Conservation (phyloP, 2,329 filamentous ascomycete species). For the Fusarium duplospermum region DNA sequence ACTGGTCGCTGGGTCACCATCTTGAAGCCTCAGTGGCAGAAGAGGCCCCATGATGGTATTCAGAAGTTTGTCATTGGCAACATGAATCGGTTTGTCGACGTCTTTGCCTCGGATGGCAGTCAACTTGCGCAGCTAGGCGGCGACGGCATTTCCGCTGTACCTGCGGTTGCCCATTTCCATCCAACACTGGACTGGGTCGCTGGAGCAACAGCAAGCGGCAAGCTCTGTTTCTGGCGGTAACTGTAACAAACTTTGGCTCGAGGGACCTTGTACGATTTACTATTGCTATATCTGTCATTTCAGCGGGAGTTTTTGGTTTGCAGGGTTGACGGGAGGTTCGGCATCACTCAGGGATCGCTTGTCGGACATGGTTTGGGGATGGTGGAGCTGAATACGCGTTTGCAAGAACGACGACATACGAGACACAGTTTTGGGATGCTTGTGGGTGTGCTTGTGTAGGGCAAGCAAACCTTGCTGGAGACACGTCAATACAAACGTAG, state of each 20-base stretch:
- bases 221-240: conserved; percentile 90
- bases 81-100: conserved; percentile 97
- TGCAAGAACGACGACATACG: background rate
- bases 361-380: background rate
- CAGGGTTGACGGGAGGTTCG: background rate
- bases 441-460: background rate
- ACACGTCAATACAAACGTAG: conserved; percentile 2
- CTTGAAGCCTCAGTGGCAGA: conserved; percentile 87
- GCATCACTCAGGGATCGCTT: conserved; percentile 9
- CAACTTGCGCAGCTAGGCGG: conserved; percentile 90
- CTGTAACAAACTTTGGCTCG: background rate
- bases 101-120: conserved; percentile 84
- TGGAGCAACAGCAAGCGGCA: conserved; percentile 90
- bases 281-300: conserved; percentile 9
- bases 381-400: conserved; percentile 7
- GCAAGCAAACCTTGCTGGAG: background rate
- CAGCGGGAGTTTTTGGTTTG: conserved; percentile 33
- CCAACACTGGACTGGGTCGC: conserved; percentile 90
- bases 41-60: conserved; percentile 78
- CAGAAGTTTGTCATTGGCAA: conserved; percentile 94
- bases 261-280: background rate
- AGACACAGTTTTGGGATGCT: background rate
- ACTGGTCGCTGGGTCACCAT: conserved; percentile 94
- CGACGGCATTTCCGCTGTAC: conserved; percentile 93
- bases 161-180: conserved; percentile 92